Evolutionary conservation across 23 red algal species (phyloP).

Genomic region (Gracilaria gracilis): DNA sequence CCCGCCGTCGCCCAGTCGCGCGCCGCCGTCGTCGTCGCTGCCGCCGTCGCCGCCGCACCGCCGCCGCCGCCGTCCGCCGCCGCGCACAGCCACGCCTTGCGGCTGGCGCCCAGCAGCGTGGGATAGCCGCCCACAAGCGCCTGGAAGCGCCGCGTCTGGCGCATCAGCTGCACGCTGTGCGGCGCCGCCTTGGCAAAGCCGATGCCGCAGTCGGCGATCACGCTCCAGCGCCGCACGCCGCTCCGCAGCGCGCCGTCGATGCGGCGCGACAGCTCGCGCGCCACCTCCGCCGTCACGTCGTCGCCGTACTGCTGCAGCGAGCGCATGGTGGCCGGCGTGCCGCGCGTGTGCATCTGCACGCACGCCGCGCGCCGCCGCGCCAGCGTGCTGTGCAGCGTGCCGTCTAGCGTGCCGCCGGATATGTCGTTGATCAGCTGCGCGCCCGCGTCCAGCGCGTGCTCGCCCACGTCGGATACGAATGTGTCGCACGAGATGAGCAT

Average conservation of each 20-base stretch:
- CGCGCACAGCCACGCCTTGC: conserved; percentile 34
- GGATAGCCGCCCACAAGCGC: conserved; percentile 24
- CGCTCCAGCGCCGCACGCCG: conserved; percentile 77
- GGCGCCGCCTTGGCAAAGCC: conserved; percentile 89
- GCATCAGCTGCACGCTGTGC: conserved; percentile 60
- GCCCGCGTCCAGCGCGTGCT: conserved; percentile 49
- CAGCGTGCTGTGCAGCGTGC: conserved; percentile 51
- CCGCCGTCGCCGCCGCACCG: conserved; percentile 78
- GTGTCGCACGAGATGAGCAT: conserved; percentile 87
- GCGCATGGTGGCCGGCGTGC: conserved; percentile 81
- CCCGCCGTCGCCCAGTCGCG: conserved; percentile 94
- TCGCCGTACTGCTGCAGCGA: conserved; percentile 51
- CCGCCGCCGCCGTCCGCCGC: conserved; percentile 34
- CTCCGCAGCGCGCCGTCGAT: conserved; percentile 32
- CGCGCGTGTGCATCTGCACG: conserved; percentile 96
- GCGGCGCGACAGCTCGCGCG: conserved; percentile 44
- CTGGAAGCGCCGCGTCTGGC: conserved; percentile 32
- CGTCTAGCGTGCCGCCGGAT: conserved; percentile 63
- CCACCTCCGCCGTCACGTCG: conserved; percentile 33
- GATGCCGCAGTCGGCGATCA: conserved; percentile 88
- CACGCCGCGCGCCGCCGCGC: conserved; percentile 45
- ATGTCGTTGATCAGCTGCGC: conserved; percentile 94
- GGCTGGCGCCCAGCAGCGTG: conserved; percentile 52
- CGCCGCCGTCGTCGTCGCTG: not conserved
- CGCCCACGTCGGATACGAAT: conserved; percentile 73